A percentile compares a stretch with the other conserved stretches of the same genome.
Conservation (phyloP, 768 basidiomycete genomes). For the Tylopilus plumbeoviolaceoides region DNA sequence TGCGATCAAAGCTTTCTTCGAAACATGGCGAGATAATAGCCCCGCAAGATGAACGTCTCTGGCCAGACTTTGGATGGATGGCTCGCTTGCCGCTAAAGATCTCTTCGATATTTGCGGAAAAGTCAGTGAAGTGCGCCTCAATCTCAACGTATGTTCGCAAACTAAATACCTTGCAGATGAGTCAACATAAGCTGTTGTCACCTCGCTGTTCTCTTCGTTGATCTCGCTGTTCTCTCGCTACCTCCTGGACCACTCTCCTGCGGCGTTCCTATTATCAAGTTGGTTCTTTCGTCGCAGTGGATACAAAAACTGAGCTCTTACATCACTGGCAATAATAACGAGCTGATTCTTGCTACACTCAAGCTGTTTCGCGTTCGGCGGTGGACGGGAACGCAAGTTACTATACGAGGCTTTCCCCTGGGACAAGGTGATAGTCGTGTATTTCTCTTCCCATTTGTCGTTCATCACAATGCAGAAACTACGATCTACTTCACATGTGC, state of each 20-base stretch:
- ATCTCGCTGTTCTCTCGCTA: conserved; percentile 62
- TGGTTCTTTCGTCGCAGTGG: conserved; percentile 52
- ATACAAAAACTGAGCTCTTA: conserved; percentile 58
- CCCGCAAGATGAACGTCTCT: conserved; percentile 58
- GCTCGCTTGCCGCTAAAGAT: conserved; percentile 52
- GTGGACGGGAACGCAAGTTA: conserved; percentile 59
- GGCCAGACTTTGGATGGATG: conserved; percentile 59
- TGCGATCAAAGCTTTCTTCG: conserved; percentile 55
- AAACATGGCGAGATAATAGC: conserved; percentile 47
- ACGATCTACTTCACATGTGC: conserved; percentile 67
- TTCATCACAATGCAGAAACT: conserved; percentile 37
- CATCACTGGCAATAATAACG: conserved; percentile 57
- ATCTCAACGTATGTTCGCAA: neutral
- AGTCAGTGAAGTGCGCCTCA: conserved; percentile 43
- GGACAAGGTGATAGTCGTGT: conserved; percentile 56
- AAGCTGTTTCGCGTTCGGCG: conserved; percentile 66
- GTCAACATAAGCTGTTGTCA: conserved; percentile 40
- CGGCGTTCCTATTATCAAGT: conserved; percentile 61
- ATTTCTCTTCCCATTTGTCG: neutral
- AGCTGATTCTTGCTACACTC: conserved; percentile 61
- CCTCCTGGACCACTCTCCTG: conserved; percentile 60
- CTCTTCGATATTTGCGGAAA: conserved; percentile 62
- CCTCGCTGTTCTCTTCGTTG: conserved; percentile 56
- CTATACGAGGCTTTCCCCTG: conserved; percentile 71
- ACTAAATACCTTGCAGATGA: conserved; percentile 30